phyloP scores from a whole-genome alignment of 306 rosid species.

The Abrus pulchellus region DNA sequence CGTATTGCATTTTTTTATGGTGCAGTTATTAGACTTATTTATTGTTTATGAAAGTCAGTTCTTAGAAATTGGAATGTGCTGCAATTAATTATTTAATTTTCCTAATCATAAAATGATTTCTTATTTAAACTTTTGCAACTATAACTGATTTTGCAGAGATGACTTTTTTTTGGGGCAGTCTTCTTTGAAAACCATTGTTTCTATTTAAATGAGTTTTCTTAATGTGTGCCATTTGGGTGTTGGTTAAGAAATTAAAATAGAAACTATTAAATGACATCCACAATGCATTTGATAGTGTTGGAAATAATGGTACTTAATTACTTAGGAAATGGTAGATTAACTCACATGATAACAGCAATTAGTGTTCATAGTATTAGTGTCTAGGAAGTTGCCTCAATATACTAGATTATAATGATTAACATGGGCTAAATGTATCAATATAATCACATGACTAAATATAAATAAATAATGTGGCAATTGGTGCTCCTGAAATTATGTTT shows the following conservation, averaged over 20 bases:
- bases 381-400: background rate
- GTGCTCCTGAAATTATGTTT: conserved; percentile 10
- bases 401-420: background rate
- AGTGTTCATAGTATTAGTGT: background rate
- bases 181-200: background rate
- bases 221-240: no score
- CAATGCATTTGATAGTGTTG: background rate
- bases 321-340: background rate
- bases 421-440: background rate
- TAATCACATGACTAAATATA: background rate
- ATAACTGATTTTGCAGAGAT: background rate
- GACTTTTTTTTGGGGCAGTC: background rate
- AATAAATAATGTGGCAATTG: conserved; percentile 1
- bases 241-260: background rate
- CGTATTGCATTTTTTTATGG: background rate
- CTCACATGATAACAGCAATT: background rate
- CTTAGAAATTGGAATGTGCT: background rate
- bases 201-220: background rate
- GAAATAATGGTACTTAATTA: background rate
- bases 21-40: conserved; percentile 28
- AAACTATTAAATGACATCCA: background rate
- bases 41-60: conserved; percentile 4
- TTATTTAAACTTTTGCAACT: background rate
- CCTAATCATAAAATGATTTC: background rate
- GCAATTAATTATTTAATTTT: background rate